These are phyloP conservation scores for Saccharomycopsis vini DNA, from an alignment of 805 yeast species.

Conservation along the genomic window DNA sequence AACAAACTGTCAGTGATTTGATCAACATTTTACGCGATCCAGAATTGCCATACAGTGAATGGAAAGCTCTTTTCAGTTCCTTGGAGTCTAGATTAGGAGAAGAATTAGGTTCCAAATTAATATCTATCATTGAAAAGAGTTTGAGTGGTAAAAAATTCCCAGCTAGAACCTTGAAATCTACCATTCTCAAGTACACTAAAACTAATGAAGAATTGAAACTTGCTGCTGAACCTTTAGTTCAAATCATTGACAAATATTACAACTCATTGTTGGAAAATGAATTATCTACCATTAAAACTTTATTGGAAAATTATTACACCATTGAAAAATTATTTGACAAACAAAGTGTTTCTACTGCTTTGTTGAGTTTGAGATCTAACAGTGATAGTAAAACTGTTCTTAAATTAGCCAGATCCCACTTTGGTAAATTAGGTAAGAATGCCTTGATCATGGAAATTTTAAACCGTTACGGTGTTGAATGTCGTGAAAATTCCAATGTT, in stretches of 20 bases:
- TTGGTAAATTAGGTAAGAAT: slow-evolving; percentile 89
- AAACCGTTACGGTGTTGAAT: slow-evolving; percentile 69
- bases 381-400: slow-evolving; percentile 62
- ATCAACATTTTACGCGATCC: slow-evolving; percentile 68
- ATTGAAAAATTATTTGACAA: slow-evolving; percentile 78
- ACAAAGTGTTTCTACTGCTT: slow-evolving; percentile 59
- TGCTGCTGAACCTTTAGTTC: slow-evolving; percentile 64
- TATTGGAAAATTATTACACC: slow-evolving; percentile 63
- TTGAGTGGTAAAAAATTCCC: slow-evolving; percentile 59
- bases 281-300: slow-evolving; percentile 57
- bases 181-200: slow-evolving; percentile 51
- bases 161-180: slow-evolving; percentile 69
- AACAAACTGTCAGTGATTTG: slow-evolving; percentile 64
- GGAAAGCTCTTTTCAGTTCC: slow-evolving; percentile 81
- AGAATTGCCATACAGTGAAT: slow-evolving; percentile 86
- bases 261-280: slow-evolving; percentile 82
- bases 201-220: slow-evolving; percentile 45
- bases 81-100: slow-evolving; percentile 83
- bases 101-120: slow-evolving; percentile 60
- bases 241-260: slow-evolving; percentile 59
- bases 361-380: slow-evolving; percentile 76
- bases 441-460: slow-evolving; percentile 80
- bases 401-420: slow-evolving; percentile 69
- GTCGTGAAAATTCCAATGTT: slow-evolving; percentile 62
- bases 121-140: slow-evolving; percentile 57